These are phyloP conservation scores for Macadamia tetraphylla DNA, from an alignment of 164 flowering plant species.

Conservation along the genomic window DNA sequence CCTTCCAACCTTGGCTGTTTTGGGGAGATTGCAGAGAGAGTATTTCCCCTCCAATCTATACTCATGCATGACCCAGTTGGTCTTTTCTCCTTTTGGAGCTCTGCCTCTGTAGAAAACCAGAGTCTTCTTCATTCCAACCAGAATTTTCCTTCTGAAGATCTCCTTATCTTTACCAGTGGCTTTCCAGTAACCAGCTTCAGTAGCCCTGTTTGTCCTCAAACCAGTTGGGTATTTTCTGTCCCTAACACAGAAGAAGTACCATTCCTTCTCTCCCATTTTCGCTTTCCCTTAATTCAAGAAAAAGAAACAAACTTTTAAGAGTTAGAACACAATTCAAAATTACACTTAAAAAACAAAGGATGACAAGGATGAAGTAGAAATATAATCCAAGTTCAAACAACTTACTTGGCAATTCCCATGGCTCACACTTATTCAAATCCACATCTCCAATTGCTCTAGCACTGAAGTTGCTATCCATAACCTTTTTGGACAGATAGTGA, in stretches of 20 bases:
- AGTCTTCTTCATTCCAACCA: constrained; percentile 96
- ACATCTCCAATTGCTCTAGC: constrained; percentile 81
- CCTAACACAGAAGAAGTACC: constrained; percentile 94
- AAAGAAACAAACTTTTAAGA: constrained; percentile 2
- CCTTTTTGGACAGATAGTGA: constrained; percentile 69
- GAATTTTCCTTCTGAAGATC: constrained; percentile 58
- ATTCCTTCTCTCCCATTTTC: constrained; percentile 88
- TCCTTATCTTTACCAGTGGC: constrained; percentile 97
- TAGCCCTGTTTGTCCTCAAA: constrained; percentile 85
- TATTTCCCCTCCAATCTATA: constrained; percentile 75
- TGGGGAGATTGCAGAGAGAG: constrained; percentile 60
- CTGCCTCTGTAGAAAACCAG: constrained; percentile 90
- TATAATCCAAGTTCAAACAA: neutral
- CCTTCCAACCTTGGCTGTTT: constrained; percentile 52
- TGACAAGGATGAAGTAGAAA: neutral
- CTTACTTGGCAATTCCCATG: constrained; percentile 94
- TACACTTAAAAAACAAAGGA: neutral
- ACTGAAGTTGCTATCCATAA: constrained; percentile 40
- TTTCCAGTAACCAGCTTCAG: constrained; percentile 93
- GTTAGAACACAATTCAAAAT: neutral
- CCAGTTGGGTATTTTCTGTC: constrained; percentile 97
- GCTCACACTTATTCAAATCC: constrained; percentile 92
- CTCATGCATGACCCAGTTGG: constrained; percentile 95
- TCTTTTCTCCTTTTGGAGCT: constrained; percentile 92
- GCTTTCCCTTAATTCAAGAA: constrained; percentile 58